These are phyloP conservation scores for Aaosphaeria pasadenensis DNA, from an alignment of 2,329 filamentous ascomycete genomes.

Conservation along the genomic window DNA sequence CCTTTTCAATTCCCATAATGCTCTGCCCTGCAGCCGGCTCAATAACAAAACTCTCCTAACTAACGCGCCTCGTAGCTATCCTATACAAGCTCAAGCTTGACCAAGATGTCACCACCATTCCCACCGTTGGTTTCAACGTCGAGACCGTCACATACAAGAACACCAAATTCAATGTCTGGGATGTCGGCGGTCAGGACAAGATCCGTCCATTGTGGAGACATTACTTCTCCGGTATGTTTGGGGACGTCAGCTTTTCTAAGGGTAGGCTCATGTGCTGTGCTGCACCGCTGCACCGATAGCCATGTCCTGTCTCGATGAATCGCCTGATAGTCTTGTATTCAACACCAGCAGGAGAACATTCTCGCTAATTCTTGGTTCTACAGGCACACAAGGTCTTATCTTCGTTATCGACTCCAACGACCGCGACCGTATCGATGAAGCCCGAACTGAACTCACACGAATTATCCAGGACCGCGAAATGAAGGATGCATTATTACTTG, in stretches of 20 bases:
- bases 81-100: slow-evolving; percentile 99
- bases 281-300: not conserved
- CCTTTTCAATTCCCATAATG: not conserved
- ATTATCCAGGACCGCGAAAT: slow-evolving; percentile 99
- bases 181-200: slow-evolving; percentile 99
- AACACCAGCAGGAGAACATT: not conserved
- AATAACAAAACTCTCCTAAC: slow-evolving; percentile 1
- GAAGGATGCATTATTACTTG: slow-evolving; percentile 90
- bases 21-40: not conserved
- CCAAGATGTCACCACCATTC: slow-evolving; percentile 98
- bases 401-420: slow-evolving; percentile 99
- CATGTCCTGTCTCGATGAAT: not conserved
- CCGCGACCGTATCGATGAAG: slow-evolving; percentile 96
- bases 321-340: not conserved
- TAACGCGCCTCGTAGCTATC: slow-evolving; percentile 57
- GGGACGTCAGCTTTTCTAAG: slow-evolving; percentile 16
- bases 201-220: slow-evolving; percentile 99
- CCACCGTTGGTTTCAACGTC: slow-evolving; percentile 99
- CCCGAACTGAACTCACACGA: slow-evolving; percentile 91
- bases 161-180: slow-evolving; percentile 99
- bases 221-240: slow-evolving; percentile 80
- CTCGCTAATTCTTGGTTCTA: slow-evolving; percentile 7
- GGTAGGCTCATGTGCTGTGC: slow-evolving; percentile 26
- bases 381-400: slow-evolving; percentile 94
- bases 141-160: slow-evolving; percentile 99